A percentile compares a stretch with the other conserved stretches of the same genome.
These are phyloP conservation scores for Phytophthora cactorum DNA, from an alignment of 352 stramenopile species.

Conservation along the genomic window DNA sequence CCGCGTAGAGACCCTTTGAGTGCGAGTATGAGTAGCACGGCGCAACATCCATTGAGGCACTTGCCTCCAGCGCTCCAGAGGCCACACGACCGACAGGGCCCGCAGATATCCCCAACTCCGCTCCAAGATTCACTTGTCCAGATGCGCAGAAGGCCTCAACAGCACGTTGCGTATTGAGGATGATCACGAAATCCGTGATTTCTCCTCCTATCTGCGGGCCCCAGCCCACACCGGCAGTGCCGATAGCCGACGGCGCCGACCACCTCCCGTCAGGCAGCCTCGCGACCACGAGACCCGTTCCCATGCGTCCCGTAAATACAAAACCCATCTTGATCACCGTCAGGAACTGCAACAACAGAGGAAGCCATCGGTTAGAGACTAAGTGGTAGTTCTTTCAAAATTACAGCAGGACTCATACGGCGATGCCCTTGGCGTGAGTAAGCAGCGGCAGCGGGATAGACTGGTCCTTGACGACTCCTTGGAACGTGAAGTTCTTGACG, in stretches of 20 bases:
- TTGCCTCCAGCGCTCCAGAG: conserved; percentile 75
- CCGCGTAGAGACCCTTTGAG: conserved; percentile 90
- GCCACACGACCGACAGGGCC: conserved; percentile 91
- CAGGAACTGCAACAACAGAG: conserved; percentile 68
- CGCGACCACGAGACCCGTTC: conserved; percentile 94
- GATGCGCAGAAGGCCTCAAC: conserved; percentile 89
- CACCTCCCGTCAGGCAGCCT: conserved; percentile 93
- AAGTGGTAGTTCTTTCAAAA: neutral
- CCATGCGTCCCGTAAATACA: conserved; percentile 84
- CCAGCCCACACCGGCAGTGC: conserved; percentile 89
- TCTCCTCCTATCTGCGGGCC: conserved; percentile 92
- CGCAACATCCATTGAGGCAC: conserved; percentile 78
- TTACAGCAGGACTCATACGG: conserved; percentile 45
- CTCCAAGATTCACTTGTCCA: conserved; percentile 91
- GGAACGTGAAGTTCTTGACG: conserved; percentile 92
- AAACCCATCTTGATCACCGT: conserved; percentile 94
- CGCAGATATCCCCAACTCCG: conserved; percentile 88
- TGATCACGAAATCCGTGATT: conserved; percentile 94
- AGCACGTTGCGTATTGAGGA: conserved; percentile 91
- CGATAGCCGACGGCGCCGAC: conserved; percentile 96
- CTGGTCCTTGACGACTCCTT: conserved; percentile 90
- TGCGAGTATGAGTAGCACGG: conserved; percentile 94
- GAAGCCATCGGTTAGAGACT: conserved; percentile 5
- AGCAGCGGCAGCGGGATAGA: conserved; percentile 91
- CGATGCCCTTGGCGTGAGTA: conserved; percentile 90